Conservation (phyloP, 139 green algal species). For the Chlamydomonas schloesseri region DNA sequence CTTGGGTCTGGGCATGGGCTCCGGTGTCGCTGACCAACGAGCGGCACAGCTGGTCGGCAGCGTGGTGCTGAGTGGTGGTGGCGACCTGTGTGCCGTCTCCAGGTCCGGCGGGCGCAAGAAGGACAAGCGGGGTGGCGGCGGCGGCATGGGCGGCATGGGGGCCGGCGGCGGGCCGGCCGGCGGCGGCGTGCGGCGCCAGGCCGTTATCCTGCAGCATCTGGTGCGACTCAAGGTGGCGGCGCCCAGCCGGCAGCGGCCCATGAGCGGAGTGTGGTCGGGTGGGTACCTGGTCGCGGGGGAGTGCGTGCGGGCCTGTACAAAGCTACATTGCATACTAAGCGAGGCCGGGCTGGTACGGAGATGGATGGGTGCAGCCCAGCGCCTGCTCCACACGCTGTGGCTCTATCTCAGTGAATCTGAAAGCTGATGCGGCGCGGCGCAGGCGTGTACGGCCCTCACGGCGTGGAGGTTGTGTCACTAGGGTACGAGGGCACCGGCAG, state of each 20-base stretch:
- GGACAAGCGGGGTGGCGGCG: background rate
- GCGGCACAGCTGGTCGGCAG: background rate
- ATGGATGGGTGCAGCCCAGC: background rate
- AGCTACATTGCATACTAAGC: too few relatives aligned
- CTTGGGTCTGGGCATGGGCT: too few relatives aligned
- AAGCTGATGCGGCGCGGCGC: too few relatives aligned
- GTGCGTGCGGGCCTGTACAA: background rate
- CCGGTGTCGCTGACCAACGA: too few relatives aligned
- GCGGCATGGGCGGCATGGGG: background rate
- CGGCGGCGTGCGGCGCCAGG: background rate
- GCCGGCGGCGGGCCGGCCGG: background rate
- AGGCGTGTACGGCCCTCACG: conserved; percentile 62
- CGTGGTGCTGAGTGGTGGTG: background rate
- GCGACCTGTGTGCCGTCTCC: background rate
- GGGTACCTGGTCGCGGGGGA: background rate
- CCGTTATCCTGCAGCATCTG: conserved; percentile 40
- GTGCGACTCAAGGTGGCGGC: conserved; percentile 17
- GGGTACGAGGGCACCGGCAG: conserved; percentile 39
- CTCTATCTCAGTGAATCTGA: too few relatives aligned
- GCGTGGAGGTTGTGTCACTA: conserved; percentile 50
- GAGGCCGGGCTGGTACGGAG: background rate
- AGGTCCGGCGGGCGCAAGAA: background rate
- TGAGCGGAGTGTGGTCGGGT: conserved; percentile 35
- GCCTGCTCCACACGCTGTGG: background rate
- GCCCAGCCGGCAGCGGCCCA: conserved; percentile 26